These are phyloP conservation scores for Tolypocladium capitatum DNA, from an alignment of 2,329 filamentous ascomycete species.

Conservation along the genomic window DNA sequence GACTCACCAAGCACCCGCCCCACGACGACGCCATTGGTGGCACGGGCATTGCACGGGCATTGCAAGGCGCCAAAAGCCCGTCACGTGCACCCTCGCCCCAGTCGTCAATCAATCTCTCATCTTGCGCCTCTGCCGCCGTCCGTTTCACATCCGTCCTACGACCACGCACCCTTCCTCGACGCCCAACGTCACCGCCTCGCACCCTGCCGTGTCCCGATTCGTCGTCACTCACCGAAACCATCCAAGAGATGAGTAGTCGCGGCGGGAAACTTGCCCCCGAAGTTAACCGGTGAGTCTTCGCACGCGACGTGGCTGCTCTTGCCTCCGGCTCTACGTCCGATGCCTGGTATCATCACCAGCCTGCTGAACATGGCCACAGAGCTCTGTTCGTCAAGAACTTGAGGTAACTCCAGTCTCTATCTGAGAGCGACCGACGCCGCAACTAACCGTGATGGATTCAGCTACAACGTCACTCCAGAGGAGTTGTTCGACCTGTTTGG, in stretches of 20 bases:
- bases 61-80: neutral
- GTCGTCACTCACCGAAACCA: constrained; percentile 18
- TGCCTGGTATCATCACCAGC: neutral
- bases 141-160: constrained; percentile 14
- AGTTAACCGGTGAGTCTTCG: constrained; percentile 68
- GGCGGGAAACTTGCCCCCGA: constrained; percentile 95
- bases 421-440: neutral
- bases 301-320: neutral
- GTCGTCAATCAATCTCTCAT: constrained; percentile 11
- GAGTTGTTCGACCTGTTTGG: constrained; percentile 98
- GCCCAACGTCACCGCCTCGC: constrained; percentile 5
- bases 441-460: constrained; percentile 24
- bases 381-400: constrained; percentile 99
- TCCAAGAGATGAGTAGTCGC: constrained; percentile 90
- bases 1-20: no score
- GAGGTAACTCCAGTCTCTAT: constrained; percentile 42
- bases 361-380: constrained; percentile 38
- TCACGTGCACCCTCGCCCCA: constrained; percentile 13
- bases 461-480: constrained; percentile 97
- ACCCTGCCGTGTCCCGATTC: constrained; percentile 16
- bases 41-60: no score
- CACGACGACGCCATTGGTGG: no score
- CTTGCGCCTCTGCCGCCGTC: constrained; percentile 15
- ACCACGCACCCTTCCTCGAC: constrained; percentile 9
- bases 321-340: neutral